phyloP scores from a whole-genome alignment of 306 rosid genomes.

The Acacia acuminata region DNA sequence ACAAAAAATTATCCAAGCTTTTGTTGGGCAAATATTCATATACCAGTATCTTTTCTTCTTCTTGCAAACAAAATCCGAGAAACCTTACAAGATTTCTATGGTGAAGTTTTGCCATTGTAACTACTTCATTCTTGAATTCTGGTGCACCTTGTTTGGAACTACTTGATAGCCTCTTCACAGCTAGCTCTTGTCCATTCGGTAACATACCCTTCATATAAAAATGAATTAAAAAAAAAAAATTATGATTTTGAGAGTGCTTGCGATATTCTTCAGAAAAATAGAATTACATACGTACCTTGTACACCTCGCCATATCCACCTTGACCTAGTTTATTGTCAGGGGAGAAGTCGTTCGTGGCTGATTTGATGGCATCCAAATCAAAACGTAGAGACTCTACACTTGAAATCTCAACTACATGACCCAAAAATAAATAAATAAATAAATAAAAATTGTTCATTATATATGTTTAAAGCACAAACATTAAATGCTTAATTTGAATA shows the following conservation, averaged over 20 bases:
- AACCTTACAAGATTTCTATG: background rate
- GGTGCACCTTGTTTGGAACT: slow-evolving; percentile 33
- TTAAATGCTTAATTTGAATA: too few species aligned
- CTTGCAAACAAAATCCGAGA: background rate
- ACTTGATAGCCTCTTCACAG: slow-evolving; percentile 46
- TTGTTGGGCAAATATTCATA: background rate
- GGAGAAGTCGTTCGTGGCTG: background rate
- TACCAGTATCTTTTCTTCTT: background rate
- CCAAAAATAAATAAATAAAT: background rate
- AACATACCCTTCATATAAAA: slow-evolving; percentile 34
- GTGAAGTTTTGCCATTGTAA: slow-evolving; percentile 20
- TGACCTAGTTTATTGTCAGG: background rate
- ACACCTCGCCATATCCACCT: background rate
- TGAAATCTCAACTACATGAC: background rate
- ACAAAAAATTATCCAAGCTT: background rate
- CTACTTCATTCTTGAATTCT: slow-evolving; percentile 46
- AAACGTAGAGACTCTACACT: background rate
- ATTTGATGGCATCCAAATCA: background rate
- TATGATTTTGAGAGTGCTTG: background rate
- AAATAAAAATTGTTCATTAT: too few species aligned
- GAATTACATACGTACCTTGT: background rate
- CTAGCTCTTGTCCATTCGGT: slow-evolving; percentile 32
- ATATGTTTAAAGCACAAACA: too few species aligned
- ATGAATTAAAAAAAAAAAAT: too few species aligned
- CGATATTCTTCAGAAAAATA: background rate